Base-by-base conservation (phyloP, 1,139 yeast species). In the Sugiyamaella pinicola region DNA sequence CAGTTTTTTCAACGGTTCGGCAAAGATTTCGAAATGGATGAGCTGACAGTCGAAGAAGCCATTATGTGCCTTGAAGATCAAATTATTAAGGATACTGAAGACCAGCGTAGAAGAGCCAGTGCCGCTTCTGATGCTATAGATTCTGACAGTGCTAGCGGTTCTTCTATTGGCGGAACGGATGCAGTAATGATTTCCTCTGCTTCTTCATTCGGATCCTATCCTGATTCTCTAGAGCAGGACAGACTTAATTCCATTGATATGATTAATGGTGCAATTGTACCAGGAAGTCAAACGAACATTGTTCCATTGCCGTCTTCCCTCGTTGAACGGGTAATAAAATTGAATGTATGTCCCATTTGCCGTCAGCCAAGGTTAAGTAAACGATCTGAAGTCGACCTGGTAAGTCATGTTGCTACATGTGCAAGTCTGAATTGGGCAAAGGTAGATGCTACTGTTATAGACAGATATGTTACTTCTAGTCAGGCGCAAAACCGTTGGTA, bases 401-500 rank as follows among this genome's bases (percentile, higher is more conserved):
- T 88, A 21, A 84, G 90, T 1, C 99, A 93, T 72, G 78, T 91
- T 58, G 95, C 96, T 0, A 82, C 89, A 1, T 93, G 99, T 70
- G 84, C 89, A 0, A 82, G 87, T 21, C 83, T 83, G 56, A 87
- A 85, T 60, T 86, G 91, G 85, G 81, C 85, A 51, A 78, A 83
- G 46, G 86, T 84, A 33, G 81, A 83, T 57, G 81, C 84, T 60
- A 67, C 87, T 15, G 70, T 87, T 38, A 82, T 83, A 55, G 81
- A 88, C 3, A 77, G 85, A 1, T 91, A 83, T 65, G 93, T 88
- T 1, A 82, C 96, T 0, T 81, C 95, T 0, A 85, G 82, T 53
- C 82, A 85, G 60, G 98, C 98, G 0, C 81, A 93, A 2, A 84
- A 87, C 61, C 81, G 93, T 58, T 90, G 98, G 98, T 88, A 87